phyloP scores from a whole-genome alignment of 176 grass and related monocot species.

The Thinopyrum elongatum region DNA sequence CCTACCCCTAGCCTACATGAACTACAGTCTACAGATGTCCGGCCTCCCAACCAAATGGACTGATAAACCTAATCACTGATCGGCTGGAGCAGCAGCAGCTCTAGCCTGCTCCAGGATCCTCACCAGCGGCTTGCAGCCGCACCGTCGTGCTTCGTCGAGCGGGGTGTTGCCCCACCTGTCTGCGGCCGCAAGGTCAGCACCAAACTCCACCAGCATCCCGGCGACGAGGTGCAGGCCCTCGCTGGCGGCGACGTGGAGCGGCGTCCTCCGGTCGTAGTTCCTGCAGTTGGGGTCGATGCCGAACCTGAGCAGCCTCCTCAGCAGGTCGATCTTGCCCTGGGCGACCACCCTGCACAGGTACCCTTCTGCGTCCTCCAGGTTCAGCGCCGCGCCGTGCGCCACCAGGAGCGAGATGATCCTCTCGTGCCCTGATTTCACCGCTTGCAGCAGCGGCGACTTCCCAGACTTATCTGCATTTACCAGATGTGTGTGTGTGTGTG shows the following conservation, averaged over 20 bases:
- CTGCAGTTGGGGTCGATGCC: constrained; percentile 79
- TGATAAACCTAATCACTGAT: neutral
- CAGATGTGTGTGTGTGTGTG: neutral
- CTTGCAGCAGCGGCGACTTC: constrained; percentile 70
- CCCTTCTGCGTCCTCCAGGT: constrained; percentile 66
- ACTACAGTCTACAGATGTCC: neutral
- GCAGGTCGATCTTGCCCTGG: constrained; percentile 57
- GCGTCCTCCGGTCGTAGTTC: constrained; percentile 78
- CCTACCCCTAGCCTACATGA: constrained; percentile 4
- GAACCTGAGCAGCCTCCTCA: constrained; percentile 56
- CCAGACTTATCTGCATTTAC: constrained; percentile 73
- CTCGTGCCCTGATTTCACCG: constrained; percentile 68
- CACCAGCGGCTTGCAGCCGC: constrained; percentile 59
- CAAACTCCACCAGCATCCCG: constrained; percentile 53
- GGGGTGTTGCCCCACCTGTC: constrained; percentile 94
- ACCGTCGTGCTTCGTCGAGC: constrained; percentile 66
- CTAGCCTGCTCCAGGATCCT: constrained; percentile 63
- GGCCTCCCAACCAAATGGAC: neutral
- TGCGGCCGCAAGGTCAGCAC: constrained; percentile 52
- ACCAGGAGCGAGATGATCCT: constrained; percentile 60
- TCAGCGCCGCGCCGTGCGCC: constrained; percentile 57
- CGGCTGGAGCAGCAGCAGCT: neutral
- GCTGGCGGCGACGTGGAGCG: constrained; percentile 66
- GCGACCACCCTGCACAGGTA: constrained; percentile 64
- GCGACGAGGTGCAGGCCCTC: constrained; percentile 76